These are phyloP conservation scores for Pestalotiopsis sp. DNA, from an alignment of 2,329 filamentous ascomycete species.

Conservation along the genomic window DNA sequence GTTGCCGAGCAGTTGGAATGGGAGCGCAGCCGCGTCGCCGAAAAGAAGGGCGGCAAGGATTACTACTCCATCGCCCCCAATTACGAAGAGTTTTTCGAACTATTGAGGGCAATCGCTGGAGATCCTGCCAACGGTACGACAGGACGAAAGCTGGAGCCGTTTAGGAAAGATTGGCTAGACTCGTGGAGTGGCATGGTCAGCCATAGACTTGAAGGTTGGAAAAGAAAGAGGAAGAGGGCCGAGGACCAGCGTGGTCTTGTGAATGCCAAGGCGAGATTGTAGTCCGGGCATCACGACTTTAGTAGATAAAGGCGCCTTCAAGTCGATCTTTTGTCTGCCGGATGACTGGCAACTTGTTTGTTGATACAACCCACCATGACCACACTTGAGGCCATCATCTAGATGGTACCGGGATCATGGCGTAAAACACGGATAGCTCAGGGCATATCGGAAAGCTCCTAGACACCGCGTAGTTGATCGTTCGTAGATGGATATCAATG, in stretches of 20 bases:
- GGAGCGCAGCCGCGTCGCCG: conserved; percentile 32
- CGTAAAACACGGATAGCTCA: too few relatives aligned
- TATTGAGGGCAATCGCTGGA: conserved; percentile 42
- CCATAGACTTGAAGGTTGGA: conserved; percentile 31
- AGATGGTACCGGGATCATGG: too few relatives aligned
- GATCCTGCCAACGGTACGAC: conserved; percentile 39
- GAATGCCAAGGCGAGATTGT: conserved; percentile 23
- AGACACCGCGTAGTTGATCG: too few relatives aligned
- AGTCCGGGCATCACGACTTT: not conserved
- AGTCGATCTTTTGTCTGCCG: too few relatives aligned
- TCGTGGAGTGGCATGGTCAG: conserved; percentile 33
- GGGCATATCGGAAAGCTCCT: too few relatives aligned
- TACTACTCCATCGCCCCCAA: conserved; percentile 33
- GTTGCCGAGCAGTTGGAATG: conserved; percentile 33
- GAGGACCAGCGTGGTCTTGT: conserved; percentile 22
- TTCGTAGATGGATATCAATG: too few relatives aligned
- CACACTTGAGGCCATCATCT: too few relatives aligned
- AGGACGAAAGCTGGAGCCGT: conserved; percentile 42
- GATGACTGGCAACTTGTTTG: too few relatives aligned
- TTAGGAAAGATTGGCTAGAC: conserved; percentile 41
- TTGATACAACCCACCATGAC: too few relatives aligned
- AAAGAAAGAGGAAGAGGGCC: conserved; percentile 29
- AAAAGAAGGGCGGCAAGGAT: conserved; percentile 32
- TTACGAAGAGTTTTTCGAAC: conserved; percentile 41
- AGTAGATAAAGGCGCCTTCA: too few relatives aligned